These are phyloP conservation scores for Iberis pinnata DNA, from an alignment of 345 rosid species.

Conservation along the genomic window DNA sequence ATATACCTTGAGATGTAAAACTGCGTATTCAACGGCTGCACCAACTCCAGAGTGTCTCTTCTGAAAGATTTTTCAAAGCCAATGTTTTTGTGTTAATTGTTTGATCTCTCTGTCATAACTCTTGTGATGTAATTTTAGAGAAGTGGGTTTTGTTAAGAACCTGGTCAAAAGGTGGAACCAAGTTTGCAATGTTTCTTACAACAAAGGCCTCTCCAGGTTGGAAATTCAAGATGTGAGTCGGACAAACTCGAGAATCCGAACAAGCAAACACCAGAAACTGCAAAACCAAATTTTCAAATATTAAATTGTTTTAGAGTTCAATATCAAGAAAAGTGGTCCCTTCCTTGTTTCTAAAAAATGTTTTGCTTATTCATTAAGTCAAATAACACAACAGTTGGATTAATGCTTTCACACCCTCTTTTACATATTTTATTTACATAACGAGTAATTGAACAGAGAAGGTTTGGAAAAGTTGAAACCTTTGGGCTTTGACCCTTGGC, in stretches of 20 bases:
- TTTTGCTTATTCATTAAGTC: constrained; percentile 18
- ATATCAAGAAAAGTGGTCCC: not conserved
- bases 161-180: constrained; percentile 83
- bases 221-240: constrained; percentile 74
- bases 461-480: constrained; percentile 30
- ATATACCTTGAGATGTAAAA: constrained; percentile 84
- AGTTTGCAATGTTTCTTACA: constrained; percentile 79
- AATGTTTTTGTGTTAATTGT: not conserved
- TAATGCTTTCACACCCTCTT: constrained; percentile 9
- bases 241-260: constrained; percentile 92
- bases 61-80: not conserved
- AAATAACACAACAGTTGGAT: constrained; percentile 3
- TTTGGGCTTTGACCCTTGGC: constrained; percentile 85
- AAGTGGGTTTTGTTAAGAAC: not conserved
- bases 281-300: not conserved
- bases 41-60: constrained; percentile 46
- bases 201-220: constrained; percentile 95
- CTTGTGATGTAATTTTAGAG: not conserved
- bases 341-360: constrained; percentile 3
- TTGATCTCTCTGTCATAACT: not conserved
- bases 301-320: not conserved
- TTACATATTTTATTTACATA: not conserved
- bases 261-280: constrained; percentile 95
- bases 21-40: constrained; percentile 86
- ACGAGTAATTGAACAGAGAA: not conserved